Conservation (phyloP, 2,329 filamentous ascomycete species). For the Xylogone sp. region DNA sequence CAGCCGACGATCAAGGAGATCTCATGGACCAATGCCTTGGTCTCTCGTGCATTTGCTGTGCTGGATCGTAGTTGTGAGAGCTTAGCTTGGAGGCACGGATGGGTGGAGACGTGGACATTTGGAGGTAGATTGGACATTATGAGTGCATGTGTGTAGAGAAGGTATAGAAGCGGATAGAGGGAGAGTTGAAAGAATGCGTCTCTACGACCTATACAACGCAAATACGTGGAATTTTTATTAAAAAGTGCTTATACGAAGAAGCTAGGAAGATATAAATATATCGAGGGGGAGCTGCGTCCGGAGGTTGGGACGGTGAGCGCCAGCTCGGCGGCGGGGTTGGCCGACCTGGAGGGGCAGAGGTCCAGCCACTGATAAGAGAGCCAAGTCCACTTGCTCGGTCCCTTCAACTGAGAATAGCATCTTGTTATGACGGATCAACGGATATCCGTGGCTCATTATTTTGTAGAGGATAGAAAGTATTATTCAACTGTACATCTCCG, state of each 20-base stretch:
- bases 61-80: slow-evolving; percentile 82
- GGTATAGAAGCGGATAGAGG: background rate
- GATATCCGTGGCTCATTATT: no score
- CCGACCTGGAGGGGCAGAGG: background rate
- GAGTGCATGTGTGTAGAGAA: background rate
- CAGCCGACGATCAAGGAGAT: slow-evolving; percentile 78
- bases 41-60: slow-evolving; percentile 66
- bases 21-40: slow-evolving; percentile 79
- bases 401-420: no score
- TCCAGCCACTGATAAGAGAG: background rate
- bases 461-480: no score
- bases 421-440: no score
- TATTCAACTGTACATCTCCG: no score
- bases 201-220: slow-evolving; percentile 29
- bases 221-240: slow-evolving; percentile 15
- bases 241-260: slow-evolving; percentile 29
- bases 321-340: background rate
- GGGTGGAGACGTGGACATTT: slow-evolving; percentile 74
- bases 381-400: background rate
- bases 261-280: background rate
- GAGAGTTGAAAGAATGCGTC: slow-evolving; percentile 9
- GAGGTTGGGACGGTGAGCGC: background rate
- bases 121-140: slow-evolving; percentile 39
- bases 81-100: slow-evolving; percentile 85
- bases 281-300: background rate